These are phyloP conservation scores for Ophiorrhiza pumila DNA, from an alignment of 257 asterid species.

Conservation along the genomic window DNA sequence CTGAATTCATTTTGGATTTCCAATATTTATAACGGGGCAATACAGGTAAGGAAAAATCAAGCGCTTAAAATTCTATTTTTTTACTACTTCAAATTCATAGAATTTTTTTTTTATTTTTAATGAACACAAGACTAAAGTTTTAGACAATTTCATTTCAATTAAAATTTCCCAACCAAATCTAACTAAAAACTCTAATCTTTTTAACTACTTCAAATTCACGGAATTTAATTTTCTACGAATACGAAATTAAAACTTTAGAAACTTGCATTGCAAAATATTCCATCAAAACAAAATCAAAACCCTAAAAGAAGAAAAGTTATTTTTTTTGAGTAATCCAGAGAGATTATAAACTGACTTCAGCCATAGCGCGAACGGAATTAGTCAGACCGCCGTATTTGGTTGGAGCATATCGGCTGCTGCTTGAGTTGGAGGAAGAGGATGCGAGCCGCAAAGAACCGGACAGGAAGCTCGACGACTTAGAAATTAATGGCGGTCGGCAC, in stretches of 20 bases:
- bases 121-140: too few species aligned
- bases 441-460: constrained; percentile 47
- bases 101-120: too few species aligned
- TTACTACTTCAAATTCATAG: too few species aligned
- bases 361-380: constrained; percentile 52
- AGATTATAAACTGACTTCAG: constrained; percentile 42
- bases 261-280: too few species aligned
- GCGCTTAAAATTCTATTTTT: too few species aligned
- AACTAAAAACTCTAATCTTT: too few species aligned
- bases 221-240: too few species aligned
- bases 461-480: constrained; percentile 47
- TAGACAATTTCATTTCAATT: neutral
- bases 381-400: constrained; percentile 25
- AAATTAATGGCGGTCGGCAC: constrained; percentile 17
- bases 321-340: neutral
- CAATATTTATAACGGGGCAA: neutral
- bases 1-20: constrained; percentile 29
- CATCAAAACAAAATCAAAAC: neutral
- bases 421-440: constrained; percentile 23
- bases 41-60: too few species aligned
- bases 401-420: constrained; percentile 23
- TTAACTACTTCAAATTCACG: too few species aligned
- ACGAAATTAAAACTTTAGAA: neutral
- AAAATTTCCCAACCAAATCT: neutral
- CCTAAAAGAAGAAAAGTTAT: constrained; percentile 4